Evolutionary conservation across 202 grass and related monocot genomes (phyloP).

Genomic region (Bolboschoenoplectus hybrid): DNA sequence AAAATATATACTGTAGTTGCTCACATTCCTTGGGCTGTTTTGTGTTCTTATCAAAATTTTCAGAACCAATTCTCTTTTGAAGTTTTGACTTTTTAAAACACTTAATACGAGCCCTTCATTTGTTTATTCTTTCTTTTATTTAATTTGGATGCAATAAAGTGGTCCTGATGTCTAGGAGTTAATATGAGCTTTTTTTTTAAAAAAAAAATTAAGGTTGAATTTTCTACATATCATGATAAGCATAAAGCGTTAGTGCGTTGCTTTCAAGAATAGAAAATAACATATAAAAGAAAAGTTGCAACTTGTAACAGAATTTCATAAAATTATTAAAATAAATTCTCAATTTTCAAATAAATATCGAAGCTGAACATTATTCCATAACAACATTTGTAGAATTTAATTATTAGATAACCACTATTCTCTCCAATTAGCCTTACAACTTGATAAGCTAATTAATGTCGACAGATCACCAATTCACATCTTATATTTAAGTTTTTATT

Average conservation of each 20-base stretch:
- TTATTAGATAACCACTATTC: too few species aligned
- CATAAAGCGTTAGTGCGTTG: background rate
- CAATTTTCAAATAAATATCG: background rate
- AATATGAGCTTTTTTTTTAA: background rate
- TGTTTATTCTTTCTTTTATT: conserved; percentile 17
- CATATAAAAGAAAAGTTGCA: background rate
- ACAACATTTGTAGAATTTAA: too few species aligned
- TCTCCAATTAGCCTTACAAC: too few species aligned
- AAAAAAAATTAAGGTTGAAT: background rate
- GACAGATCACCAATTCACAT: too few species aligned
- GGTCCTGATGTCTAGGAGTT: background rate
- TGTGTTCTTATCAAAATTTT: background rate
- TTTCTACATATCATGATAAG: background rate
- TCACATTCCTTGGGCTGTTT: background rate
- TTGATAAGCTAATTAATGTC: too few species aligned
- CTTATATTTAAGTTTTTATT: too few species aligned
- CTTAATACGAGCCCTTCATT: background rate
- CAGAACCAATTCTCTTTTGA: conserved; percentile 14
- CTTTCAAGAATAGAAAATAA: background rate
- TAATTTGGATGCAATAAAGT: background rate
- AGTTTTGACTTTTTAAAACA: background rate
- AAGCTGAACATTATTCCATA: background rate
- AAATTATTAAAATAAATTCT: background rate
- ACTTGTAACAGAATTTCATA: background rate
- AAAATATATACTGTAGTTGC: background rate